Percentiles rank a stretch among this genome's conserved stretches.
phyloP scores from a whole-genome alignment of 108 stramenopile genomes.

The Skeletonema tropicum region DNA sequence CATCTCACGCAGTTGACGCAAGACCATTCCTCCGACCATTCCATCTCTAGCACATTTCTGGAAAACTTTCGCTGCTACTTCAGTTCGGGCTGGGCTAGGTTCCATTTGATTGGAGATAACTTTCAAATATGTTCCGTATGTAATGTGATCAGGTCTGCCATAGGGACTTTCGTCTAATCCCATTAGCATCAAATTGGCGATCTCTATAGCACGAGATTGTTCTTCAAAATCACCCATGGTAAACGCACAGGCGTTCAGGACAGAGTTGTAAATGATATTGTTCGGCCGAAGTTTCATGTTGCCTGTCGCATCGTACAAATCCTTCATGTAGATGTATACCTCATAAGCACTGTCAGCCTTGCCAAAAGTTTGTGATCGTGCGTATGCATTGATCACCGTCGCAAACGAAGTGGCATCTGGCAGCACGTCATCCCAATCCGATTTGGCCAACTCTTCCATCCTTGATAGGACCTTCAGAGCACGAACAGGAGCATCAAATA shows the following conservation, averaged over 20 bases:
- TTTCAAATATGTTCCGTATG: slow-evolving; percentile 84
- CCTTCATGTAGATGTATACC: slow-evolving; percentile 62
- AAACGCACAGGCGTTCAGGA: slow-evolving; percentile 84
- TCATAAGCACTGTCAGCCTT: slow-evolving; percentile 73
- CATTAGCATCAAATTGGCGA: slow-evolving; percentile 56
- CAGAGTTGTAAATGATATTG: slow-evolving; percentile 72
- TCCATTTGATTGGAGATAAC: slow-evolving; percentile 79
- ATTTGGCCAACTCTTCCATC: slow-evolving; percentile 58
- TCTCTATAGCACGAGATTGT: slow-evolving; percentile 66
- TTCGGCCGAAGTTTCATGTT: slow-evolving; percentile 59
- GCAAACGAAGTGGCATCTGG: slow-evolving; percentile 73
- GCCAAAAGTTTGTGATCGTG: slow-evolving; percentile 54
- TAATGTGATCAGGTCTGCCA: slow-evolving; percentile 72
- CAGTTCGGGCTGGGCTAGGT: slow-evolving; percentile 43
- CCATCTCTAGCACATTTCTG: slow-evolving; percentile 65
- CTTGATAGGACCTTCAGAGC: slow-evolving; percentile 62
- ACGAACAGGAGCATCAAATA: slow-evolving; percentile 46
- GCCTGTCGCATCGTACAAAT: slow-evolving; percentile 50
- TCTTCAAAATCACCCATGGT: slow-evolving; percentile 60
- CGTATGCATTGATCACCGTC: slow-evolving; percentile 76
- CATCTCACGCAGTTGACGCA: slow-evolving; percentile 66
- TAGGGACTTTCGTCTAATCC: slow-evolving; percentile 53
- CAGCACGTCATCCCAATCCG: slow-evolving; percentile 43
- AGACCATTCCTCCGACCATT: slow-evolving; percentile 70
- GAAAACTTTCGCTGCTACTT: slow-evolving; percentile 64